phyloP scores from a whole-genome alignment of 73 alveolate species.

The Loxodes magnus region DNA sequence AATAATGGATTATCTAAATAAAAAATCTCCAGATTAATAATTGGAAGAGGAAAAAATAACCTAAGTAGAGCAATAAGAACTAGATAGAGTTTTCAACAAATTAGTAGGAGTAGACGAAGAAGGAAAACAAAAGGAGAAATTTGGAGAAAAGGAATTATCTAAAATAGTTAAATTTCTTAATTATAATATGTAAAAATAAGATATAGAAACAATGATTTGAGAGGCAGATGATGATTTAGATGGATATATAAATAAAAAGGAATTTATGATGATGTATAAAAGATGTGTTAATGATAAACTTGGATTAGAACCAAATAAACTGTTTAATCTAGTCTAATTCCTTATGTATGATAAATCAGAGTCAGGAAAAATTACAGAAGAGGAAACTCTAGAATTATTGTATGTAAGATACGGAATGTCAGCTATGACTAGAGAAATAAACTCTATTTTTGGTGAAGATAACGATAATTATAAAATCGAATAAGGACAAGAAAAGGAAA shows the following conservation, averaged over 20 bases:
- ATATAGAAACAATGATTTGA: slow-evolving; percentile 66
- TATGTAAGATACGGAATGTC: slow-evolving; percentile 86
- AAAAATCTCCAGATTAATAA: slow-evolving; percentile 56
- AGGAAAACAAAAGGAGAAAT: not conserved
- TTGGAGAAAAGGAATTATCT: slow-evolving; percentile 26
- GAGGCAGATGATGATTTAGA: slow-evolving; percentile 94
- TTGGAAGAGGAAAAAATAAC: slow-evolving; percentile 38
- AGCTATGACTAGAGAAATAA: slow-evolving; percentile 46
- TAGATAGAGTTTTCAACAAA: slow-evolving; percentile 43
- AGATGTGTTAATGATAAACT: slow-evolving; percentile 74
- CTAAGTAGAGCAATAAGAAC: slow-evolving; percentile 47
- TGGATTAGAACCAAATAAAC: slow-evolving; percentile 92
- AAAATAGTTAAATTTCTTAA: slow-evolving; percentile 33
- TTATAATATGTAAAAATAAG: slow-evolving; percentile 49
- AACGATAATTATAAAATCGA: slow-evolving; percentile 38
- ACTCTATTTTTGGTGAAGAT: slow-evolving; percentile 56
- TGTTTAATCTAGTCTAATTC: slow-evolving; percentile 90
- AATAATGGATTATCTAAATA: no score
- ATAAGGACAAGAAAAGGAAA: slow-evolving; percentile 50
- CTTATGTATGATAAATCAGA: slow-evolving; percentile 87
- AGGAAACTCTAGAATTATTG: slow-evolving; percentile 92
- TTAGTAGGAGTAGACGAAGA: slow-evolving; percentile 22
- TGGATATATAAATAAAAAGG: slow-evolving; percentile 75
- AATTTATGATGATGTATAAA: slow-evolving; percentile 87
- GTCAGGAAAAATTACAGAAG: slow-evolving; percentile 76